phyloP scores from a whole-genome alignment of 257 asterid genomes.

The Solanum virginianum region DNA sequence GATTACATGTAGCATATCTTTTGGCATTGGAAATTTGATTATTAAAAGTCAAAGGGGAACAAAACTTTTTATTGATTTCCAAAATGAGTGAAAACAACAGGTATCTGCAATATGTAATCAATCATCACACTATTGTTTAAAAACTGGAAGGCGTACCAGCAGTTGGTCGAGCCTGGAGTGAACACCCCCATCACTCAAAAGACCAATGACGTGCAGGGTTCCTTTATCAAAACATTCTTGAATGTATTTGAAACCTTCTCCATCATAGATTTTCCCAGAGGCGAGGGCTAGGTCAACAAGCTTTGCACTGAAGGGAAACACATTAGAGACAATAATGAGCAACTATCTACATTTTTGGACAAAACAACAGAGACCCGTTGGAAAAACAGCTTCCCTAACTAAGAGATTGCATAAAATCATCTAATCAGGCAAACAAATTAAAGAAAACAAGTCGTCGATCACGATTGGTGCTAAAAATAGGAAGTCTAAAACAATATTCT shows the following conservation, averaged over 20 bases:
- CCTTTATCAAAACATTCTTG: conserved; percentile 59
- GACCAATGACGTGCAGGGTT: conserved; percentile 81
- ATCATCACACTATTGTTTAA: neutral
- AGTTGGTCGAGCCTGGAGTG: conserved; percentile 82
- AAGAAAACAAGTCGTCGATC: neutral
- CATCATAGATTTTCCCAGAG: conserved; percentile 70
- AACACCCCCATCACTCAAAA: conserved; percentile 92
- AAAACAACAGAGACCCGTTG: neutral
- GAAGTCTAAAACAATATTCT: neutral
- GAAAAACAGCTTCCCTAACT: neutral
- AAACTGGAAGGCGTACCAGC: conserved; percentile 32
- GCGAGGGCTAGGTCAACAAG: conserved; percentile 92
- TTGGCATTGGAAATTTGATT: neutral
- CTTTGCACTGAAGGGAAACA: conserved; percentile 46
- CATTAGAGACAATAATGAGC: neutral
- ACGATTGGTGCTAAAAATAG: neutral
- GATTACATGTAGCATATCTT: conserved; percentile 1
- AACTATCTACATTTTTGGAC: neutral
- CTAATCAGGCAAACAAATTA: neutral
- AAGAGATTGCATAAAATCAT: neutral
- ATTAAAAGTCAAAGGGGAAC: neutral
- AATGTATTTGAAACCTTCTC: conserved; percentile 67
- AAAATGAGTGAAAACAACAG: neutral
- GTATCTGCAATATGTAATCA: neutral
- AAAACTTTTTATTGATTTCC: neutral